Base-by-base conservation (phyloP, 2,329 filamentous ascomycete genomes). In the Colletotrichum sp. region DNA sequence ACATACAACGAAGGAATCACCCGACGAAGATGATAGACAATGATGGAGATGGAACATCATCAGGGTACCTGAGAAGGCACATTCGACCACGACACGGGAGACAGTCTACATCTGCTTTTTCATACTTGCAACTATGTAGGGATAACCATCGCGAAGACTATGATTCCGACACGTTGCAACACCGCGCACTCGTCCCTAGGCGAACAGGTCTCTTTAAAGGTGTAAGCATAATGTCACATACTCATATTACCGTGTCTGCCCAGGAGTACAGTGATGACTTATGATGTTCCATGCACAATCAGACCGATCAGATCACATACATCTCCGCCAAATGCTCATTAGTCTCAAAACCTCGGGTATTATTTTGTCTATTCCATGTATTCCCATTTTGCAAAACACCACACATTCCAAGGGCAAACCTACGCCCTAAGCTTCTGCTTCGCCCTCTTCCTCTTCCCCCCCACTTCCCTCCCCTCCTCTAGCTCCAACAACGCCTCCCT, bases 391-490 rank as follows among this genome's bases (percentile, higher is more conserved):
- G 8, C 2, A 28, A 32, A 27, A 28, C 34, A 62, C 16, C 9
- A 28, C 34, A 22, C 12, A 13, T 52, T 30, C 68, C 43, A 71
- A 22, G 6, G 27, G 18, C 8, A 8, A 18, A n/a, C 16, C 43
- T 73, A 75, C 55, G 70, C 56, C 22, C 64, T 73, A 58, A 92
- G 80, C 86, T 91, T 93, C 80, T 89, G 86, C 87, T 91, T 92
- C 15, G 85, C 88, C 75, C 90, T 86, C 85, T 93, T 93, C 79
- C 92, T 86, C 87, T 97, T 97, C n/a, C 97, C 97, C 71, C 94
- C 92, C 7, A 98, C 95, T 85, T 98, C 96, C 80, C 94, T 93
- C 13, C 95, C 94, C 85, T 98, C 95, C 83, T 98, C 97, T 78
- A 98, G 95, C 85, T 97, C 95, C 79, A 98, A 85, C 83, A 96